These are phyloP conservation scores for Vitis amurensis DNA, from an alignment of 164 flowering plant genomes.

Conservation along the genomic window DNA sequence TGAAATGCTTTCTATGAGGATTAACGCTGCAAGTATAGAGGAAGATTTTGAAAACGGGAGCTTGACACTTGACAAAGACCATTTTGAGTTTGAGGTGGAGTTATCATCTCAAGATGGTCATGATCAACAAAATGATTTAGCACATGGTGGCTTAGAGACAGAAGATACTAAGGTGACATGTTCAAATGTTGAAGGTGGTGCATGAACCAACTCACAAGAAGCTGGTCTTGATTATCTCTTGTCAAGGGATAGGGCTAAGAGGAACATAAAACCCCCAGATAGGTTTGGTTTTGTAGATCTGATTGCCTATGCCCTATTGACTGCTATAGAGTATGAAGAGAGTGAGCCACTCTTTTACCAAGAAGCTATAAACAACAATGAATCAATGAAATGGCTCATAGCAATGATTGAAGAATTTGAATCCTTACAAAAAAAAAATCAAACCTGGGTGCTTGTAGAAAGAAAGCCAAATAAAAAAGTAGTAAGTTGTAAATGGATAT, in stretches of 20 bases:
- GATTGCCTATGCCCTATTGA: conserved; percentile 9
- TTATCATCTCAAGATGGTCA: too few species aligned
- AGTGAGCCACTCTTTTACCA: conserved; percentile 11
- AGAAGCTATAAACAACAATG: conserved; percentile 1
- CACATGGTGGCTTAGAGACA: too few species aligned
- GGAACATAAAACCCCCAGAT: not conserved
- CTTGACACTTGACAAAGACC: too few species aligned
- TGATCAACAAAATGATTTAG: too few species aligned
- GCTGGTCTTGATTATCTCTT: not conserved
- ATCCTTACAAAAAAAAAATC: conserved; percentile 15
- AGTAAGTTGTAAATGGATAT: conserved; percentile 14
- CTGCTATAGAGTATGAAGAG: too few species aligned
- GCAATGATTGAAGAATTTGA: conserved; percentile 19
- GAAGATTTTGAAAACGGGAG: too few species aligned
- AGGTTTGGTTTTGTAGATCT: conserved; percentile 1
- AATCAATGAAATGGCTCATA: not conserved
- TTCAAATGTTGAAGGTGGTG: too few species aligned
- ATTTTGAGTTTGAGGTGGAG: too few species aligned
- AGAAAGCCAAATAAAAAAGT: not conserved
- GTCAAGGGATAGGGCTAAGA: not conserved
- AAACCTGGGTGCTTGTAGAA: conserved; percentile 11
- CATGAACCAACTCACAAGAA: too few species aligned
- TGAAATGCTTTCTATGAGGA: too few species aligned
- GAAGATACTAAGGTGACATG: too few species aligned
- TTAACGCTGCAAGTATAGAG: too few species aligned